Evolutionary conservation across 129 eudicot genomes (phyloP), one percentile per base, ranked within the genome.

Genomic region (Ambrosia trifida): DNA sequence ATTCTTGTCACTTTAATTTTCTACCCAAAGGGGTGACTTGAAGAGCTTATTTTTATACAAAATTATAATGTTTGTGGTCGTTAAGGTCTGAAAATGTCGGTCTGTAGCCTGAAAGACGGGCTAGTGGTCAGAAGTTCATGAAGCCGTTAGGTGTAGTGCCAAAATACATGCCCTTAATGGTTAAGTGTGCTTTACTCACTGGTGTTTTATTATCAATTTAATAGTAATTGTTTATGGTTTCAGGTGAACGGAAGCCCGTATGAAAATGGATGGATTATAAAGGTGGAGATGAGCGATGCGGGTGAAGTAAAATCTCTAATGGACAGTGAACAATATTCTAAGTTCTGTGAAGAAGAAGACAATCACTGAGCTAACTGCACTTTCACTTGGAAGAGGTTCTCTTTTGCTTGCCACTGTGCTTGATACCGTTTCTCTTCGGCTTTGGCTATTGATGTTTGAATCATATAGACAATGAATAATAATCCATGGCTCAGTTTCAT

Each of bases 301-400:
- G 79, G 79, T 19, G 89, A 86, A 51, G 61, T 83, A 31, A 73
- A 71, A 32, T 64, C 82, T 33, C 74, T 91, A 10, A 89, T 91
- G 94, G 96, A 86, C 69, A 32, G 83, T 59, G 94, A 91, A 13
- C 73, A 79, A 24, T 91, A 91, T 86, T 52, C 94, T 30, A 88
- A 91, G 75, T 91, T 88, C 68, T 88, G 97, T 13, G 89, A 91
- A 79, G 96, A 88, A 77, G 97, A 91, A 83, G 95, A 90, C 76
- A 41, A 11, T 53, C 79, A 75, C 49, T 75, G 66, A 74, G 54
- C 41, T 64, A 64, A 74, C 66, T 46, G 9, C 36, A 33, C 4
- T 62, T 19, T 72, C 76, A 17, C 45, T 44, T n/a, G 51, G 47
- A 69, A 61, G 69, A 46, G 19, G 49, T 45, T 72, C 28, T 46